Evolutionary conservation across 2,329 filamentous ascomycete species (phyloP), one percentile per base, ranked within the genome.

Genomic region (Diaporthe velutina): DNA sequence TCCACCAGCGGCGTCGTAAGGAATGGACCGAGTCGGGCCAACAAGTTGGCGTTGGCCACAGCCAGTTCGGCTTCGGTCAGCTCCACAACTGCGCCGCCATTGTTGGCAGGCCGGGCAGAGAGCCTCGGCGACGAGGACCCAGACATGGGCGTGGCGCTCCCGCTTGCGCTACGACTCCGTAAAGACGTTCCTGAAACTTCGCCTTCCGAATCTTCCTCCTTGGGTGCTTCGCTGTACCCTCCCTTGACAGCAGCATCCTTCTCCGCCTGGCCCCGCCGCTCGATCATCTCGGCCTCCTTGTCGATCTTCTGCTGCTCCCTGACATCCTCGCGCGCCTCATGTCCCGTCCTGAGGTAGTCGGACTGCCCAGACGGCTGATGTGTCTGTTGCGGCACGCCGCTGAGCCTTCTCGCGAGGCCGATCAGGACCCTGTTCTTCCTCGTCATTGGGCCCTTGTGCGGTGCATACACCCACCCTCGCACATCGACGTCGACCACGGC

Each of bases 401-500:
- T 98, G 55, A 99, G 86, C 79, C 97, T 93, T 71, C 96, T 90
- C 19, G 96, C 96, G 33, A 98, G 87, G 0, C 96, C 95, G 71
- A 99, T 91, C 79, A 98, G 87, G 76, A 98, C 87, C 50, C 97
- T 90, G 80, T 98, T 97, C 80, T 95, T 95, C 78, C 96, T 90
- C 35, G 91, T 96, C 90, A 98, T 92, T 5, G 95, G 95, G 0
- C 95, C 95, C 78, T 89, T 90, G 80, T 96, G 94, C 25, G 96
- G 96, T 52, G 92, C 91, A 83, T 98, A 99, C 70, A 98, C 90
- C 97, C 97, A 99, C 19, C 97, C 97, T 78, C 96, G 90, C 33
- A 99, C 95, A 82, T 99, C 96, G 8, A 98, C 95, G 81, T 98
- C 96, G 1, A 98, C 94, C 5, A 98, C 87, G 0, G 96, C 95